Evolutionary conservation across 352 stramenopile species (phyloP).

Genomic region (Globisporangium heterothallicum): DNA sequence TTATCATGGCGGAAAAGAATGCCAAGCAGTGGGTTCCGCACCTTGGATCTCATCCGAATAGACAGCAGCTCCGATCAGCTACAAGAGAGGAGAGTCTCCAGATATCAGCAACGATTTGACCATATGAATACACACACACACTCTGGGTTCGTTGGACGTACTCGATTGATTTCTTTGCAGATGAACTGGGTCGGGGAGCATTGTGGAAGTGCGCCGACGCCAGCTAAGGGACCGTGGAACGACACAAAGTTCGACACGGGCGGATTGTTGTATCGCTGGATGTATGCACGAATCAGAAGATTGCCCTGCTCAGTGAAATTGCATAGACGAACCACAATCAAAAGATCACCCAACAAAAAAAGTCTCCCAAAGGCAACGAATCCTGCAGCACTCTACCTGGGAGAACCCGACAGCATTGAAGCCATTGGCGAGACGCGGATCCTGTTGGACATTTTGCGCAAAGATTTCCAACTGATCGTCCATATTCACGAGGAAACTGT

Average conservation of each 20-base stretch:
- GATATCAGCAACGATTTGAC: neutral
- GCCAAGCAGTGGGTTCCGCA: no score
- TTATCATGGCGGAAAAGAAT: no score
- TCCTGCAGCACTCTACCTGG: no score
- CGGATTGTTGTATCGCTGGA: slow-evolving; percentile 90
- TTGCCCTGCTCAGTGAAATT: slow-evolving; percentile 81
- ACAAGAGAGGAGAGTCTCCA: slow-evolving; percentile 2
- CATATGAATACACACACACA: neutral
- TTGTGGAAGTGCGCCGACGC: slow-evolving; percentile 83
- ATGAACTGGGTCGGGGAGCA: slow-evolving; percentile 84
- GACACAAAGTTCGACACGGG: slow-evolving; percentile 89
- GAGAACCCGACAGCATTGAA: slow-evolving; percentile 94
- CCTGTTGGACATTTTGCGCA: slow-evolving; percentile 70
- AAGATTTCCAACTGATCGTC: slow-evolving; percentile 88
- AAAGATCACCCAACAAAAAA: no score
- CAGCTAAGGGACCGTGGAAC: slow-evolving; percentile 89
- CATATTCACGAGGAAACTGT: slow-evolving; percentile 93
- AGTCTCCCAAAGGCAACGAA: no score
- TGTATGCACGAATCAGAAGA: slow-evolving; percentile 92
- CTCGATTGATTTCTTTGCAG: slow-evolving; percentile 78
- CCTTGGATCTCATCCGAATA: slow-evolving; percentile 86
- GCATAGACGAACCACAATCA: no score
- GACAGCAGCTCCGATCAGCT: slow-evolving; percentile 82
- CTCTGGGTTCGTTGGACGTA: slow-evolving; percentile 13
- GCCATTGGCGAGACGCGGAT: slow-evolving; percentile 75